phyloP scores from a whole-genome alignment of 495 filamentous ascomycete genomes.

The Xylaria longipes region DNA sequence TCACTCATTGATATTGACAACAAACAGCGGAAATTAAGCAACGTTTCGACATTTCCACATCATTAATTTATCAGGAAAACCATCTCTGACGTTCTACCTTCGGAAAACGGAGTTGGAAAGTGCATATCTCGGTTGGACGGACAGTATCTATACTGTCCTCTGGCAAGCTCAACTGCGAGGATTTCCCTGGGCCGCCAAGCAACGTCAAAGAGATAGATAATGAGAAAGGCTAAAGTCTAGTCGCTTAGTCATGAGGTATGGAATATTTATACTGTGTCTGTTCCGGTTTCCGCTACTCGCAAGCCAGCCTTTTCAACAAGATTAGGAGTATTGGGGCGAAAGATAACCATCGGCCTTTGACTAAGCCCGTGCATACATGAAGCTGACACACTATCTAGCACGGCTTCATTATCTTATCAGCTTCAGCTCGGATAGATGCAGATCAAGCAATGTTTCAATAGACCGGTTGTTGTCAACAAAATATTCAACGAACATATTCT shows the following conservation, averaged over 20 bases:
- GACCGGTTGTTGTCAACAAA: not conserved
- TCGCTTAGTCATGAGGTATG: not conserved
- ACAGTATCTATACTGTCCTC: not conserved
- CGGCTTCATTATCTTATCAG: not conserved
- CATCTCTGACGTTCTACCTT: not conserved
- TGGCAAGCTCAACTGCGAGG: not conserved
- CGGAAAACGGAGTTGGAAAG: not conserved
- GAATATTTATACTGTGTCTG: not conserved
- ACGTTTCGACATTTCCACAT: not conserved
- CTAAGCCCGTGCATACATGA: not conserved
- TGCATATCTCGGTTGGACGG: not conserved
- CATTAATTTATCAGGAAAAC: not conserved
- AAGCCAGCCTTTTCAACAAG: not conserved
- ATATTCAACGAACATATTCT: not conserved
- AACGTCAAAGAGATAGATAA: not conserved
- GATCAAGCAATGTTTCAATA: not conserved
- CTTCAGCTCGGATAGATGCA: not conserved
- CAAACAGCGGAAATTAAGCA: not conserved
- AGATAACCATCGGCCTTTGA: not conserved
- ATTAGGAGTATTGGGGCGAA: not conserved
- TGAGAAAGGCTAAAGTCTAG: not conserved
- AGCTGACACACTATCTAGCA: not conserved
- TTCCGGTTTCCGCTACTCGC: not conserved
- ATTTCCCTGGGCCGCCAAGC: not conserved
- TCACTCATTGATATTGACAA: not conserved